Conservation (phyloP, 179 eudicot genomes). For the Actinidia arguta region DNA sequence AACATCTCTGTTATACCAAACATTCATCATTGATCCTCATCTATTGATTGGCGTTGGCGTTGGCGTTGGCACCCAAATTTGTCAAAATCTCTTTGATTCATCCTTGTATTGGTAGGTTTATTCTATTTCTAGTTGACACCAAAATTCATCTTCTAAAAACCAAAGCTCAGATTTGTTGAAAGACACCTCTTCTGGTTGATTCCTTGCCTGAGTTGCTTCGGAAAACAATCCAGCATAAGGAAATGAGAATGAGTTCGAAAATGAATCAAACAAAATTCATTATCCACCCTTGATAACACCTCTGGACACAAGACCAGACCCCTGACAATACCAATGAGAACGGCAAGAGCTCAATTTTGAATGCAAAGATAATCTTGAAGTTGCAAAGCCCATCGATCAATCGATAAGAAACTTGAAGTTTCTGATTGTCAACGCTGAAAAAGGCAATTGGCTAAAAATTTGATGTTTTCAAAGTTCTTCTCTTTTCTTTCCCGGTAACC, state of each 20-base stretch:
- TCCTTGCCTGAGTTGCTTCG: not conserved
- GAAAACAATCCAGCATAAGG: constrained; percentile 23
- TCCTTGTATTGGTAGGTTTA: not conserved
- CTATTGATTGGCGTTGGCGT: too few species aligned
- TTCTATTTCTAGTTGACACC: not conserved
- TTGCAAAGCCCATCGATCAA: not conserved
- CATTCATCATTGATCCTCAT: not conserved
- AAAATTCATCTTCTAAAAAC: constrained; percentile 7
- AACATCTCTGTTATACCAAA: not conserved
- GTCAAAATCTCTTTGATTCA: constrained; percentile 11
- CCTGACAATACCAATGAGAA: constrained; percentile 39
- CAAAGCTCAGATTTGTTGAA: constrained; percentile 31
- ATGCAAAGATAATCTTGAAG: constrained; percentile 14
- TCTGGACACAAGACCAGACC: constrained; percentile 58
- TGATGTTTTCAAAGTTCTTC: too few species aligned
- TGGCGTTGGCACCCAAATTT: not conserved
- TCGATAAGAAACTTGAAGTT: constrained; percentile 18
- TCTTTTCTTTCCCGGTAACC: too few species aligned
- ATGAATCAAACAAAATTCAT: constrained; percentile 14
- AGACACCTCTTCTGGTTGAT: constrained; percentile 18
- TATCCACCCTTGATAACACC: constrained; percentile 48
- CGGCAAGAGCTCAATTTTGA: constrained; percentile 22
- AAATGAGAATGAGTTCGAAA: constrained; percentile 50
- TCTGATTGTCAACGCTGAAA: constrained; percentile 22
- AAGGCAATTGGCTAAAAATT: not conserved